Evolutionary conservation across 164 flowering plant species (phyloP).

Genomic region (Kingdonia uniflora): DNA sequence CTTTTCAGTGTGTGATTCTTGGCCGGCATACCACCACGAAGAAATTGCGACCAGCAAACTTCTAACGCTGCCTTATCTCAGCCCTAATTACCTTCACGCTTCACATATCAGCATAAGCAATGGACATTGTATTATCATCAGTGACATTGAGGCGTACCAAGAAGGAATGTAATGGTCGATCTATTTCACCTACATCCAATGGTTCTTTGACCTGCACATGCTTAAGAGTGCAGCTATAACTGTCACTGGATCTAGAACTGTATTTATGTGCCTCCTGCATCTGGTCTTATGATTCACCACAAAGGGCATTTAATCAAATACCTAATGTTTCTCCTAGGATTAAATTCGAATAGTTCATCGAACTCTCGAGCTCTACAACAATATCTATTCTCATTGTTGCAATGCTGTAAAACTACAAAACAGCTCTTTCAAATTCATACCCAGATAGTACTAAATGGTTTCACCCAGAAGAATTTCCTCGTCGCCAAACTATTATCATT

Average conservation of each 20-base stretch:
- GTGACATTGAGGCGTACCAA: slow-evolving; percentile 13
- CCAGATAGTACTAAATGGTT: no score
- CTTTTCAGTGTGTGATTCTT: not conserved
- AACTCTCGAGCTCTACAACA: no score
- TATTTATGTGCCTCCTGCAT: no score
- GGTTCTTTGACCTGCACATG: slow-evolving; percentile 17
- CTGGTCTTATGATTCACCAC: slow-evolving; percentile 7
- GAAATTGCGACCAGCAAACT: slow-evolving; percentile 16
- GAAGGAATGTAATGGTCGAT: slow-evolving; percentile 6
- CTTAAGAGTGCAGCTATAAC: slow-evolving; percentile 9
- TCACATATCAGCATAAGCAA: slow-evolving; percentile 15
- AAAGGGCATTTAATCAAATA: slow-evolving; percentile 26
- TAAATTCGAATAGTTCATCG: no score
- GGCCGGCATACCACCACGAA: slow-evolving; percentile 11
- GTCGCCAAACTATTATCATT: no score
- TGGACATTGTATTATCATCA: slow-evolving; percentile 14
- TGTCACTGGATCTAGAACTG: slow-evolving; percentile 15
- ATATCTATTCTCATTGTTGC: no score
- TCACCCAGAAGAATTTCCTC: no score
- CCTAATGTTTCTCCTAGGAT: slow-evolving; percentile 8
- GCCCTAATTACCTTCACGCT: slow-evolving; percentile 10
- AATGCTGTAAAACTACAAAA: no score
- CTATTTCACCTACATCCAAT: slow-evolving; percentile 11
- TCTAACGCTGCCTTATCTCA: slow-evolving; percentile 11
- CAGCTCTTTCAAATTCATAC: no score